Evolutionary conservation across 169 alveolate genomes (phyloP).

Genomic region (Theileria sp.): DNA sequence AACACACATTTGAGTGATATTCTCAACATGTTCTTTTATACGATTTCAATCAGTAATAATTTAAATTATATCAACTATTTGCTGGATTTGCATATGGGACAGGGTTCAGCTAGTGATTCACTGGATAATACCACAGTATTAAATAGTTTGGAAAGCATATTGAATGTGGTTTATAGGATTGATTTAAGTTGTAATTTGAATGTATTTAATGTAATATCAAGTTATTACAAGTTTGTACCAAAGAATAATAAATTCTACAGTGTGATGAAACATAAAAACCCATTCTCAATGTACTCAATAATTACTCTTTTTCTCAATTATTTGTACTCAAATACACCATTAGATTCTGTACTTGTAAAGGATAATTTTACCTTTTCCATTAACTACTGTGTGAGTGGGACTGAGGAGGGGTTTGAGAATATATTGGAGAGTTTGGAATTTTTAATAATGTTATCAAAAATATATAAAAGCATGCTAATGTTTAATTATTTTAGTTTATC

Average conservation of each 20-base stretch:
- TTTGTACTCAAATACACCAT: not conserved
- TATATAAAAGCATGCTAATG: not conserved
- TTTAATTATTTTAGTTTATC: not conserved
- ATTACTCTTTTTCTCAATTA: not conserved
- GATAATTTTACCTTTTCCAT: too few relatives aligned
- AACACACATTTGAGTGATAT: constrained; percentile 10
- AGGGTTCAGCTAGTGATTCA: too few relatives aligned
- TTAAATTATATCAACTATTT: constrained; percentile 22
- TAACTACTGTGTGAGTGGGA: not conserved
- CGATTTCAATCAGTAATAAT: constrained; percentile 15
- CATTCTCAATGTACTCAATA: not conserved
- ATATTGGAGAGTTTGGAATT: not conserved
- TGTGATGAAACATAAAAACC: not conserved
- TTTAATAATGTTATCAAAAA: not conserved
- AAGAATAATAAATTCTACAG: not conserved
- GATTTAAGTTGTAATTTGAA: not conserved
- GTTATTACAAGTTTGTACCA: not conserved
- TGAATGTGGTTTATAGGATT: not conserved
- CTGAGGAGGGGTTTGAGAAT: not conserved
- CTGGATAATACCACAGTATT: too few relatives aligned
- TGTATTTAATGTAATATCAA: not conserved
- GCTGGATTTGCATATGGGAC: too few relatives aligned
- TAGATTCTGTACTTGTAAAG: too few relatives aligned
- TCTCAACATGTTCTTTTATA: constrained; percentile 43
- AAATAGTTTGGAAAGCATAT: not conserved